Conservation (phyloP, 257 asterid genomes). For the Lithospermum erythrorhizon region DNA sequence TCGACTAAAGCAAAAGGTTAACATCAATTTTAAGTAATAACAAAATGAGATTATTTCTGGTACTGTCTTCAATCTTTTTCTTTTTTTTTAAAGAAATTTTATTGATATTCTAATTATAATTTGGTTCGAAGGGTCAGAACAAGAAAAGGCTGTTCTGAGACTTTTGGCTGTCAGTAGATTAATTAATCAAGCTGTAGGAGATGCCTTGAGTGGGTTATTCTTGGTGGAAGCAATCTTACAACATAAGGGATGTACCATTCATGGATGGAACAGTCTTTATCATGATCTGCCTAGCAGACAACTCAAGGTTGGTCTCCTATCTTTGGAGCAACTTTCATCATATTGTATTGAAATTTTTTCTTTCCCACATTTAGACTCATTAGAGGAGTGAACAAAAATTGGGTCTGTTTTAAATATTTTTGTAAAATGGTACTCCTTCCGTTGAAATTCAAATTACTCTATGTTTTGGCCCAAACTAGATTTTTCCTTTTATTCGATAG, state of each 20-base stretch:
- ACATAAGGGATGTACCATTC: slow-evolving; percentile 66
- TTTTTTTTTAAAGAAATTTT: no score
- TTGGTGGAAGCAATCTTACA: slow-evolving; percentile 77
- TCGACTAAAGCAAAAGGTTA: slow-evolving; percentile 52
- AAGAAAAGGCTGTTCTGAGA: slow-evolving; percentile 67
- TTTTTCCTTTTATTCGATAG: no score
- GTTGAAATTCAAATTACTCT: no score
- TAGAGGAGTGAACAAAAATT: background rate
- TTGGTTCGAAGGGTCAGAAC: slow-evolving; percentile 49
- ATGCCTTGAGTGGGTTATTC: slow-evolving; percentile 74
- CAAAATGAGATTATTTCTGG: background rate
- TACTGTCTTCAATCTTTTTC: background rate
- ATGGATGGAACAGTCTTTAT: slow-evolving; percentile 77
- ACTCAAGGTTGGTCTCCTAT: slow-evolving; percentile 50
- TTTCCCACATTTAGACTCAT: slow-evolving; percentile 8
- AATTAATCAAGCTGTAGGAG: slow-evolving; percentile 94
- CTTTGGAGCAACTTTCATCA: slow-evolving; percentile 4
- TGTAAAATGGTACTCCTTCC: background rate
- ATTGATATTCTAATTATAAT: background rate
- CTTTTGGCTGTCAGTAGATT: slow-evolving; percentile 69
- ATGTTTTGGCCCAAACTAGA: no score
- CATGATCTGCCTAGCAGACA: slow-evolving; percentile 90
- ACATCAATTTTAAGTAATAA: background rate
- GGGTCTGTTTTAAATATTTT: slow-evolving; percentile 3
- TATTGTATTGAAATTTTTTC: slow-evolving; percentile 2